Evolutionary conservation across 140 eudicot genomes (phyloP), one percentile per base, ranked within the genome.

Genomic region (Senecio squalidus): DNA sequence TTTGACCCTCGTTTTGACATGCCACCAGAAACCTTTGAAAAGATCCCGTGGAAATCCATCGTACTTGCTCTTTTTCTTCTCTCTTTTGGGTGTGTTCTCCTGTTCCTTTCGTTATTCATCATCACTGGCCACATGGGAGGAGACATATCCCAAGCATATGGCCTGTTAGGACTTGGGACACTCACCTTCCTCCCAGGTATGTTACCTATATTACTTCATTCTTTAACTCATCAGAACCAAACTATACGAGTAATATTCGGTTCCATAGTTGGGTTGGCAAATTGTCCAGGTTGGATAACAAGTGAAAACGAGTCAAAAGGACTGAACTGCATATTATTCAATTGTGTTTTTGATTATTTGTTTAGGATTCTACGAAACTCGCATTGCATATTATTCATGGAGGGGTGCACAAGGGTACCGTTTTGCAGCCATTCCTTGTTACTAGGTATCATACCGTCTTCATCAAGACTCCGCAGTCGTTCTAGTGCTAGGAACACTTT

Each of bases 331-430:
- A n/a, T n/a, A n/a, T n/a, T n/a, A n/a, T n/a, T n/a, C n/a, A n/a
- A n/a, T n/a, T n/a, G n/a, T n/a, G n/a, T n/a, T n/a, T n/a, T n/a
- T n/a, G n/a, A n/a, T n/a, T n/a, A n/a, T 72, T 46, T 59, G 5
- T 72, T 72, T 28, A 80, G 81, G 81, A 49, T 80, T 56, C 20
- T 80, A 75, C 48, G 78, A 85, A 76, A 89, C 79, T 16, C 69
- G 85, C 36, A 75, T 79, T 70, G 81, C 78, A 8, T 89, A 85
- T 63, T 89, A 89, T 57, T 78, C 97, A 23, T 89, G 95, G 97
- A 85, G 97, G 75, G 95, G 97, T 44, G 95, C 95, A 41, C 80
- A 78, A 51, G 97, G 97, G 10, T 89, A 73, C 56, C 85, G 79
- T 6, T 89, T 82, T 74, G 68, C 97, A 20, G 76, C 93, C 36